Evolutionary conservation across 1,284 basidiomycete species (phyloP).

Genomic region (Acaromyces ingoldii): DNA sequence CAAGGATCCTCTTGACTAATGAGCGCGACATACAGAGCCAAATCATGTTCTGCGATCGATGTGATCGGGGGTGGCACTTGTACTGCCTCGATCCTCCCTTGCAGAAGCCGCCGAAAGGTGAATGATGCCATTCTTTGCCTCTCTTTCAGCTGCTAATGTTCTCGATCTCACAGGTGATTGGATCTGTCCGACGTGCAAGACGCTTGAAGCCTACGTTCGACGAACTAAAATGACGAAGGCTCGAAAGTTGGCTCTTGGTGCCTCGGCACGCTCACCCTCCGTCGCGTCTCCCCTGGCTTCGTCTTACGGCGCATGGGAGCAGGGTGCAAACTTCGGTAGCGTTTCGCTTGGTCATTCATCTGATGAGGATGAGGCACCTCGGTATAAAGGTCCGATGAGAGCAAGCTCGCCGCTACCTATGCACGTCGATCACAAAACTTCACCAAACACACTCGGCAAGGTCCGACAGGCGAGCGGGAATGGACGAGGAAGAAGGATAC

Average conservation of each 20-base stretch:
- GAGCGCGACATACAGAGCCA: not conserved
- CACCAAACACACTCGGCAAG: slow-evolving; percentile 4
- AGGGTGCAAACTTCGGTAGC: slow-evolving; percentile 9
- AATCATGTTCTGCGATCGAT: slow-evolving; percentile 87
- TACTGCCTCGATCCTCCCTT: slow-evolving; percentile 70
- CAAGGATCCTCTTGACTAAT: not conserved
- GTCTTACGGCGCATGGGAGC: slow-evolving; percentile 21
- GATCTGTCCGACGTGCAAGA: slow-evolving; percentile 39
- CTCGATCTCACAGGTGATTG: slow-evolving; percentile 19
- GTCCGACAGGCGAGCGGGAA: not conserved
- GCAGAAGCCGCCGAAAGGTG: slow-evolving; percentile 25
- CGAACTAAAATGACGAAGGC: slow-evolving; percentile 1
- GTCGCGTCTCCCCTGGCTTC: slow-evolving; percentile 14
- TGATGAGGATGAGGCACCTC: not conserved
- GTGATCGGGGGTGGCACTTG: slow-evolving; percentile 94
- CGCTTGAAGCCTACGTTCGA: slow-evolving; percentile 3
- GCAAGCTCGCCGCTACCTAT: slow-evolving; percentile 17
- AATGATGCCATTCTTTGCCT: not conserved
- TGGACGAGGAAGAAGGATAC: slow-evolving; percentile 5
- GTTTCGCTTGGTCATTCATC: not conserved
- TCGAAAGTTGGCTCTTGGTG: not conserved
- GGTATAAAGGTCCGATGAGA: slow-evolving; percentile 15
- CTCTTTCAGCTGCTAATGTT: not conserved
- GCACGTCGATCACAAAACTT: not conserved
- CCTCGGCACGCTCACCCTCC: slow-evolving; percentile 3